Conservation (phyloP, 306 rosid species). For the Comarum palustre region DNA sequence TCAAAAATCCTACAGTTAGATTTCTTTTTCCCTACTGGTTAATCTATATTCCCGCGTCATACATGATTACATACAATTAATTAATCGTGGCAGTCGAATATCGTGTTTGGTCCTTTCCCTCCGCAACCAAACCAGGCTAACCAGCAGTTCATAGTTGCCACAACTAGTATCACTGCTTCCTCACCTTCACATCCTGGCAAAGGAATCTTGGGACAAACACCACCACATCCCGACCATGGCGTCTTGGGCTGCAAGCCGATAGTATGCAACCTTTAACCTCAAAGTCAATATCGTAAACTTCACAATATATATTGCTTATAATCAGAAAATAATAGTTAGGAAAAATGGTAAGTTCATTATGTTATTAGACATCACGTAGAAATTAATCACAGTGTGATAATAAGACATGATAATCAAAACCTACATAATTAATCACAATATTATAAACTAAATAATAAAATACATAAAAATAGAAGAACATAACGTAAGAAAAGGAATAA, state of each 20-base stretch:
- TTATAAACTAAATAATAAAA: no score
- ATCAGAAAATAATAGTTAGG: no score
- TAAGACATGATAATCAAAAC: neutral
- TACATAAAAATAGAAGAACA: no score
- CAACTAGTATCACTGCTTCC: neutral
- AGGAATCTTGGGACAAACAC: neutral
- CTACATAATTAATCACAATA: no score
- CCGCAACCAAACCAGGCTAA: neutral
- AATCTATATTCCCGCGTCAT: neutral
- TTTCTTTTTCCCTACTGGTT: neutral
- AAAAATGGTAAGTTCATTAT: no score
- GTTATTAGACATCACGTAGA: neutral
- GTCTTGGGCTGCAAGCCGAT: neutral
- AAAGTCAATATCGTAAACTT: neutral
- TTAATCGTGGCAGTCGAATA: neutral
- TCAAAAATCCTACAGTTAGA: neutral
- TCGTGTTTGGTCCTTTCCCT: neutral
- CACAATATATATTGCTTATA: no score
- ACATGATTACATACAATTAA: neutral
- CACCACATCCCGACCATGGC: neutral
- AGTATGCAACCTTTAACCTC: neutral
- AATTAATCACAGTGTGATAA: neutral
- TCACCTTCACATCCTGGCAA: neutral
- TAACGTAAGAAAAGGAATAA: no score
- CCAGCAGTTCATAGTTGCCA: neutral